Percentiles rank a stretch among this genome's conserved stretches.
phyloP scores from a whole-genome alignment of 805 yeast species.

The Metschnikowia koreensis region DNA sequence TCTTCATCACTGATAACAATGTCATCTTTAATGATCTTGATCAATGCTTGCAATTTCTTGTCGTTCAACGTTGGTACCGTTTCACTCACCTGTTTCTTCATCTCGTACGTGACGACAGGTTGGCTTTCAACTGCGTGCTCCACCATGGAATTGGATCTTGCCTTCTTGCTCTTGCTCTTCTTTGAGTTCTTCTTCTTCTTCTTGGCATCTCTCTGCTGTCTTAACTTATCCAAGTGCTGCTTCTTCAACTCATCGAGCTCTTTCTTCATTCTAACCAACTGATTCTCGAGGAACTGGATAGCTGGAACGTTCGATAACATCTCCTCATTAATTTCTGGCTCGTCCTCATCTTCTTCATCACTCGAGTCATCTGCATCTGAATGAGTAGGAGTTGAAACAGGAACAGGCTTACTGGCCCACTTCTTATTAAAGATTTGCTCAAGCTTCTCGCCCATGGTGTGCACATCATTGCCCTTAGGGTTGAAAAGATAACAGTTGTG shows the following conservation, averaged over 20 bases:
- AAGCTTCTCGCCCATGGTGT: slow-evolving; percentile 89
- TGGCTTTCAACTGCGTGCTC: slow-evolving; percentile 24
- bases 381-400: slow-evolving; percentile 65
- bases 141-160: slow-evolving; percentile 25
- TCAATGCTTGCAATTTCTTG: slow-evolving; percentile 76
- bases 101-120: slow-evolving; percentile 77
- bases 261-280: slow-evolving; percentile 77
- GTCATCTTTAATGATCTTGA: slow-evolving; percentile 79
- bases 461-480: slow-evolving; percentile 96
- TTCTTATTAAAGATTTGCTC: slow-evolving; percentile 83
- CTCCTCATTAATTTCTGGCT: slow-evolving; percentile 53
- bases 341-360: slow-evolving; percentile 52
- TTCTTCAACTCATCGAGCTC: slow-evolving; percentile 81
- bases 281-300: slow-evolving; percentile 83
- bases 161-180: slow-evolving; percentile 30
- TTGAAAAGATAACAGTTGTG: slow-evolving; percentile 87
- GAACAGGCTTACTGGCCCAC: slow-evolving; percentile 70
- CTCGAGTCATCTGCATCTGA: slow-evolving; percentile 43
- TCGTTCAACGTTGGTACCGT: slow-evolving; percentile 76
- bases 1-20: slow-evolving; percentile 68
- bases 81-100: slow-evolving; percentile 92
- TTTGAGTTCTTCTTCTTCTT: slow-evolving; percentile 40
- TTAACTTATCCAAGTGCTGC: slow-evolving; percentile 66
- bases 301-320: slow-evolving; percentile 78
- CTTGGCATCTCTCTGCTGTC: slow-evolving; percentile 59